Evolutionary conservation across 2,329 filamentous ascomycete genomes (phyloP).

Genomic region (Cercospora zeae-maydis): DNA sequence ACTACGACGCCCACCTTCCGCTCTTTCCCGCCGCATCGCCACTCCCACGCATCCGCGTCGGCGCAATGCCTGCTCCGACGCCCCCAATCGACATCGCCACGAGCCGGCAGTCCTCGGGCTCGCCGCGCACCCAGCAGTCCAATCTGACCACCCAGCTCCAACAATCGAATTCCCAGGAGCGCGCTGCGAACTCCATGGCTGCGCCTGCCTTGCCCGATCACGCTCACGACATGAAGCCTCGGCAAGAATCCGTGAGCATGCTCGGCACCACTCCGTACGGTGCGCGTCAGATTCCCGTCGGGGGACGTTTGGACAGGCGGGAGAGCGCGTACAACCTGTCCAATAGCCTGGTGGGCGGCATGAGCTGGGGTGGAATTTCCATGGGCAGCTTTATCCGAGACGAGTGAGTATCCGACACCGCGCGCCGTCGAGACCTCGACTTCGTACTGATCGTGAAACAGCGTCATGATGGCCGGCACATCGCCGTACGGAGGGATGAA

Average conservation of each 20-base stretch:
- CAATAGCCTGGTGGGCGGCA: constrained; percentile 66
- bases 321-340: constrained; percentile 52
- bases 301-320: constrained; percentile 47
- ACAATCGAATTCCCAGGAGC: constrained; percentile 42
- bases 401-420: constrained; percentile 67
- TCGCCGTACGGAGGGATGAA: constrained; percentile 76
- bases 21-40: constrained; percentile 28
- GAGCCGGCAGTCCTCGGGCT: constrained; percentile 51
- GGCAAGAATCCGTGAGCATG: constrained; percentile 55
- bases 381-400: constrained; percentile 96
- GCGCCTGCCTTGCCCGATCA: constrained; percentile 11
- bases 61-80: constrained; percentile 52
- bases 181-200: constrained; percentile 18
- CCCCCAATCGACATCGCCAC: constrained; percentile 59
- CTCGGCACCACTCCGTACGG: constrained; percentile 53
- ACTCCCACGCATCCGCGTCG: constrained; percentile 17
- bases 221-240: constrained; percentile 35
- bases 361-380: constrained; percentile 96
- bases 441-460: constrained; percentile 40
- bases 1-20: constrained; percentile 17
- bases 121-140: constrained; percentile 60
- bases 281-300: constrained; percentile 59
- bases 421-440: neutral
- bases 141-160: constrained; percentile 61
- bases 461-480: constrained; percentile 91